Evolutionary conservation across 345 rosid species (phyloP).

Genomic region (Dipteronia sinensis): DNA sequence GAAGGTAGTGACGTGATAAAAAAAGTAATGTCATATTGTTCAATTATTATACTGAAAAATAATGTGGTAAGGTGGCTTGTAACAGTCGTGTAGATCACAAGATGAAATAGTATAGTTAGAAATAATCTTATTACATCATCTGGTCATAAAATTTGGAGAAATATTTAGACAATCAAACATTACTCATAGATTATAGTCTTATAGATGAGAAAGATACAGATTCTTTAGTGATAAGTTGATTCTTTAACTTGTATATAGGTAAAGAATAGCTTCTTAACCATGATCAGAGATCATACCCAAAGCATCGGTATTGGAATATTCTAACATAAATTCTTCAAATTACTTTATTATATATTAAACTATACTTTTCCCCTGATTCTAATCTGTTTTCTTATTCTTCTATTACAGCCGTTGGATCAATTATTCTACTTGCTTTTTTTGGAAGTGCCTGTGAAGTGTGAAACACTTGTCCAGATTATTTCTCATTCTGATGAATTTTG

Average conservation of each 20-base stretch:
- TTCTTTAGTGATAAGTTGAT: background rate
- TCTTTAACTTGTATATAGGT: background rate
- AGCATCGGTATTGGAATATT: background rate
- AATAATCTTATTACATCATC: too few species aligned
- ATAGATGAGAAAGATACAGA: background rate
- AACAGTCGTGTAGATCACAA: too few species aligned
- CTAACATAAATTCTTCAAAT: background rate
- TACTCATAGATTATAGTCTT: too few species aligned
- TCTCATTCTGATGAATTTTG: background rate
- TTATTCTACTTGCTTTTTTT: background rate
- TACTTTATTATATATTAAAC: background rate
- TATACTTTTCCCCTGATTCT: background rate
- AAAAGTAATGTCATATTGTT: too few species aligned
- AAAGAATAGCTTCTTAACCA: conserved; percentile 3
- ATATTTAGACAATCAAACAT: too few species aligned
- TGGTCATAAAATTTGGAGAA: too few species aligned
- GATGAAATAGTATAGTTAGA: too few species aligned
- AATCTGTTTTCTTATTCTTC: background rate
- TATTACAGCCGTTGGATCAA: background rate
- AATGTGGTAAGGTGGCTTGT: too few species aligned
- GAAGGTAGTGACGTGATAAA: too few species aligned
- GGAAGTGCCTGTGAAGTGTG: background rate
- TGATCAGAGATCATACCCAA: background rate
- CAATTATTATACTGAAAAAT: too few species aligned
- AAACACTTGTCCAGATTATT: background rate